These are phyloP conservation scores for Boletus coccyginus DNA, from an alignment of 768 basidiomycete genomes.

Conservation along the genomic window DNA sequence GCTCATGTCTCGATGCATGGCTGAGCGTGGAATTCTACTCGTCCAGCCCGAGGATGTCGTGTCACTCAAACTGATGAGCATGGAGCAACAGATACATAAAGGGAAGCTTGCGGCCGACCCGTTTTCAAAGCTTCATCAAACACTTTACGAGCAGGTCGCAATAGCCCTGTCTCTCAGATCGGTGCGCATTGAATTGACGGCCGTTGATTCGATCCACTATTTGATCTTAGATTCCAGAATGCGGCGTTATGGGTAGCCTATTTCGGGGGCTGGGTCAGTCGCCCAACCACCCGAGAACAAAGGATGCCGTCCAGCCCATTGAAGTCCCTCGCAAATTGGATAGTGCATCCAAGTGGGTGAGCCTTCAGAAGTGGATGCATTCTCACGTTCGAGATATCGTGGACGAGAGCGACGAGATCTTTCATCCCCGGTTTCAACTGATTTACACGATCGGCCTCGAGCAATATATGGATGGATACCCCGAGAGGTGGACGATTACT, in stretches of 20 bases:
- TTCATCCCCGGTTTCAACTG: constrained; percentile 19
- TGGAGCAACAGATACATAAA: constrained; percentile 29
- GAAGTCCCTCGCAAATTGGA: no score
- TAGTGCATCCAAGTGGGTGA: no score
- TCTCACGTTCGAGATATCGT: constrained; percentile 12
- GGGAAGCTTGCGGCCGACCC: background rate
- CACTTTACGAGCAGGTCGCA: background rate
- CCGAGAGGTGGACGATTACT: constrained; percentile 27
- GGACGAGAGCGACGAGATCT: constrained; percentile 22
- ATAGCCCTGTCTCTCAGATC: background rate
- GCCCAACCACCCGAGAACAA: no score
- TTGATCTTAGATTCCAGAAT: no score
- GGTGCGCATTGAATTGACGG: no score
- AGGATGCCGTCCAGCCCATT: no score
- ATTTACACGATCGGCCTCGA: constrained; percentile 26
- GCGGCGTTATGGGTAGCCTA: background rate
- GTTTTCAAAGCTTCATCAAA: constrained; percentile 11
- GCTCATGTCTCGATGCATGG: constrained; percentile 30
- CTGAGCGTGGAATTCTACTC: constrained; percentile 38
- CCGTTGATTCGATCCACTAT: no score
- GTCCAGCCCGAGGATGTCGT: constrained; percentile 50
- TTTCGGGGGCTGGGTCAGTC: background rate
- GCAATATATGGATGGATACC: constrained; percentile 21
- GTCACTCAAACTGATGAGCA: constrained; percentile 42
- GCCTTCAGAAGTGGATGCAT: constrained; percentile 13